phyloP scores from a whole-genome alignment of 2,329 filamentous ascomycete species.

The Rhexocercosporidium sp. region DNA sequence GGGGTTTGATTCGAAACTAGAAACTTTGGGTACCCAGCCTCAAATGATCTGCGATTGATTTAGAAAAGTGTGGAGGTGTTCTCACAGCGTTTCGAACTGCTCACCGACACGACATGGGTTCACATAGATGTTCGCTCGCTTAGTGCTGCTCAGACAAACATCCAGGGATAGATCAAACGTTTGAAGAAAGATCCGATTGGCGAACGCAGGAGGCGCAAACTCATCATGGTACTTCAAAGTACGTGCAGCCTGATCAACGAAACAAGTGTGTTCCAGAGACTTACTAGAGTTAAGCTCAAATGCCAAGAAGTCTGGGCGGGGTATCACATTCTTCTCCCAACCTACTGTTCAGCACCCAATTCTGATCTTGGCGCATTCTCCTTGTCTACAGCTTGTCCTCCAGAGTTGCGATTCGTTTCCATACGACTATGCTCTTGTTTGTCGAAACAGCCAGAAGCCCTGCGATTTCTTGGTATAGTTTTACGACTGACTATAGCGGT shows the following conservation, averaged over 20 bases:
- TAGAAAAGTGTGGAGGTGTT: slow-evolving; percentile 1
- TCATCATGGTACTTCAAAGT: no score
- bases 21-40: neutral
- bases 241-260: slow-evolving; percentile 7
- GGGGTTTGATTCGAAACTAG: neutral
- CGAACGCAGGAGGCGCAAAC: neutral
- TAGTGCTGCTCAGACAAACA: neutral
- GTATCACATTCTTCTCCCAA: neutral
- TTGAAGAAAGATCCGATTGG: neutral
- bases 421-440: neutral
- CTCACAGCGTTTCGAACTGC: neutral
- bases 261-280: slow-evolving; percentile 3
- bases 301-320: slow-evolving; percentile 7
- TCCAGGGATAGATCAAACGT: slow-evolving; percentile 2
- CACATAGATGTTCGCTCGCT: neutral
- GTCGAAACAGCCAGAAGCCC: neutral
- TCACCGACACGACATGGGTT: neutral
- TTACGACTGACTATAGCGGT: neutral
- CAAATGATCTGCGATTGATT: neutral
- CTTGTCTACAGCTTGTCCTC: neutral
- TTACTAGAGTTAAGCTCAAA: slow-evolving; percentile 5
- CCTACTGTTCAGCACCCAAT: neutral
- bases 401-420: neutral
- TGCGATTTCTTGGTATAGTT: slow-evolving; percentile 1
- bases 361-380: neutral